Base-by-base conservation (phyloP, 805 yeast species). In the Candida germanica region DNA sequence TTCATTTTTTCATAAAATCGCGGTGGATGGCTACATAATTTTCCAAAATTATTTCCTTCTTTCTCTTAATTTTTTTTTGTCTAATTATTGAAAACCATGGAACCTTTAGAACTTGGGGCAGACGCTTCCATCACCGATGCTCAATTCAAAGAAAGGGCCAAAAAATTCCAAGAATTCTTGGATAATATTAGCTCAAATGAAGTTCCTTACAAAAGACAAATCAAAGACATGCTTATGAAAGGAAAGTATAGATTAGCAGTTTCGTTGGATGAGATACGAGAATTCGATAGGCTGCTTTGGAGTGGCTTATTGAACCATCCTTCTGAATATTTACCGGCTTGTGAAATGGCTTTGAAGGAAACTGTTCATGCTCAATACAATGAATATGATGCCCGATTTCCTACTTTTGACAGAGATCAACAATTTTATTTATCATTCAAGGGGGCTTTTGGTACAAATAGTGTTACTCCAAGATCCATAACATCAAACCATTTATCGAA, bases 381-480 rank as follows among this genome's bases (percentile, higher is more conserved):
- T 52, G 79, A 80, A 3, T 67, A 68, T 15, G 74, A 75, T 42
- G 71, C 73, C 30, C 66, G 77, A 18, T 69, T 66, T 40, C 49
- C 43, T 25, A 73, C 73, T n/a, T 56, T 73, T 31, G 79, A 73
- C 40, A 78, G 77, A 26, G 74, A 78, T 44, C 79, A 80, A 43
- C 77, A 73, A 40, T 85, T 82, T 56, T 80, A 83, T 50, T 59
- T 93, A 11, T 83, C 89, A 0, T 87, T 91, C 62, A 79, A 76
- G 48, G 98, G 98, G 36, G 80, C 97, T 0, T 87, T 93, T 60
- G 98, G 98, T 37, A 77, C 80, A 38, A 89, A 88, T 55, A 75
- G 83, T 29, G 80, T 91, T 19, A 82, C 88, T 16, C 97, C 98
- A 14, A 75, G 98, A 52, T 79, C 96, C 3, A 79, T 93, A 39